Conservation (phyloP, 2,329 filamentous ascomycete genomes). For the Bipolaris victoriae region DNA sequence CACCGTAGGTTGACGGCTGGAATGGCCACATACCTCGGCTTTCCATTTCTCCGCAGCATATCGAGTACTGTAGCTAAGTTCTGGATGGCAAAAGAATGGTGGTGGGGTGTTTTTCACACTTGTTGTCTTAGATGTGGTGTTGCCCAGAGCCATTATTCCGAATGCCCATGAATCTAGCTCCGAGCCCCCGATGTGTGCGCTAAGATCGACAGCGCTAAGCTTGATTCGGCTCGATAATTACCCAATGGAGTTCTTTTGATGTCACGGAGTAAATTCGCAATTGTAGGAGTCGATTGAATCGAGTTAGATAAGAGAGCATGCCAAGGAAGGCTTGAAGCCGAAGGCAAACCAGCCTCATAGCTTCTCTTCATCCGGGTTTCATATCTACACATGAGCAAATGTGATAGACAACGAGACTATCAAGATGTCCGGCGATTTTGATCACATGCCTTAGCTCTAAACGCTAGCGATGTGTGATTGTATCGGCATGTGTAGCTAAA, state of each 20-base stretch:
- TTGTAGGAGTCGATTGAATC: neutral
- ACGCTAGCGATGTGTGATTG: neutral
- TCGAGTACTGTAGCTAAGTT: constrained; percentile 2
- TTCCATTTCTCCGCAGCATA: constrained; percentile 47
- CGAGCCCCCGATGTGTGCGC: neutral
- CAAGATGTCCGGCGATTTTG: neutral
- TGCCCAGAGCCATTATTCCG: neutral
- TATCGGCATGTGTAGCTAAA: neutral
- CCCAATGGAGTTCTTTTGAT: neutral
- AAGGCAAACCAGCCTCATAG: neutral
- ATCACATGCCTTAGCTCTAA: neutral
- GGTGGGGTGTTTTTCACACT: neutral
- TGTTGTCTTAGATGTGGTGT: neutral
- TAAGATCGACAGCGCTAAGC: neutral
- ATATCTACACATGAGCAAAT: neutral
- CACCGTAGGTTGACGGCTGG: neutral
- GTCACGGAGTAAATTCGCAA: neutral
- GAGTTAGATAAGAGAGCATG: neutral
- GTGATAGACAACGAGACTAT: neutral
- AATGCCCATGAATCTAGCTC: neutral
- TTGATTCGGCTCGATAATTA: too few species aligned
- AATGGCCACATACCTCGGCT: constrained; percentile 37
- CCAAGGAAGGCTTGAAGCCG: neutral
- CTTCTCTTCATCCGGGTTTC: neutral
- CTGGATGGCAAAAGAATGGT: neutral